Evolutionary conservation across 768 basidiomycete species (phyloP).

Genomic region (Mycena filopes): DNA sequence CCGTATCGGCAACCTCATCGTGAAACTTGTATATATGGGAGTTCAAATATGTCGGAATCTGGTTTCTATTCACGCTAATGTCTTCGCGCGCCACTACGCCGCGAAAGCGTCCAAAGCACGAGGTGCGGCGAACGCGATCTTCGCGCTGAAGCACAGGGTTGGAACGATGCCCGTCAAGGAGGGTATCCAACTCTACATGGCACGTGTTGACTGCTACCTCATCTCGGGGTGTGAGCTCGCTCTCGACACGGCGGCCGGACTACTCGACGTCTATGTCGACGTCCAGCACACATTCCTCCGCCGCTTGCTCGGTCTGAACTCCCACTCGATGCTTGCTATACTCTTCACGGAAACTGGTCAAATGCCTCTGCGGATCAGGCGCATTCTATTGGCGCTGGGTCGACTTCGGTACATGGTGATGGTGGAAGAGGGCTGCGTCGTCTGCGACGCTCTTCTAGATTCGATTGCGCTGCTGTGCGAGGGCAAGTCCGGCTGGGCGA

Average conservation of each 20-base stretch:
- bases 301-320: neutral
- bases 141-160: neutral
- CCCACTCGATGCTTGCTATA: constrained; percentile 1
- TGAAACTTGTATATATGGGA: constrained; percentile 12
- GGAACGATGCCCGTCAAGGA: neutral
- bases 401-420: constrained; percentile 2
- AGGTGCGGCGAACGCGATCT: neutral
- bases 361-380: constrained; percentile 21
- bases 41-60: too few relatives aligned
- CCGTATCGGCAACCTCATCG: neutral
- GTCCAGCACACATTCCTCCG: constrained; percentile 12
- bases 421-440: neutral
- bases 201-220: too few relatives aligned
- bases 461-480: constrained; percentile 4
- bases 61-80: neutral
- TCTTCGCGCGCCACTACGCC: neutral
- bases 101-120: neutral
- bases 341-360: constrained; percentile 26
- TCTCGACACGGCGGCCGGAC: neutral
- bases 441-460: neutral
- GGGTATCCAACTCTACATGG: neutral
- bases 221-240: neutral
- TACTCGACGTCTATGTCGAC: neutral
- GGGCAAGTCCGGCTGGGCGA: too few relatives aligned
- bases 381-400: constrained; percentile 4